Conservation (phyloP, 208 protist genomes). For the Angomonas deanei region DNA sequence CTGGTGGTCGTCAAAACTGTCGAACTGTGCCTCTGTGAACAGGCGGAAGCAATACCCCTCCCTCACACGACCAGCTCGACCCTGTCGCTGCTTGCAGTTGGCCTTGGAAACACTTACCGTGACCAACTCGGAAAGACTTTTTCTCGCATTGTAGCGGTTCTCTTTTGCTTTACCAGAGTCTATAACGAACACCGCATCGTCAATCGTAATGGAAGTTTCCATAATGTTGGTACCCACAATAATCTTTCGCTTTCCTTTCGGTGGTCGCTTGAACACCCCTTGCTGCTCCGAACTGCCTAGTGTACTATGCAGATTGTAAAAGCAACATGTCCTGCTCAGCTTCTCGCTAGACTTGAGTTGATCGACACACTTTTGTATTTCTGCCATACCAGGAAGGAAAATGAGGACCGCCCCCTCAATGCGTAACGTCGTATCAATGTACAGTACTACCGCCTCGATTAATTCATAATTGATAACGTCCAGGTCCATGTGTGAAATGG, state of each 20-base stretch:
- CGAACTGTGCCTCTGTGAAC: conserved; percentile 87
- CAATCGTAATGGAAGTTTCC: conserved; percentile 98
- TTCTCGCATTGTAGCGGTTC: conserved; percentile 86
- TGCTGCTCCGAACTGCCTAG: conserved; percentile 91
- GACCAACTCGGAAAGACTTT: conserved; percentile 78
- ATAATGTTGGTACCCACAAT: conserved; percentile 97
- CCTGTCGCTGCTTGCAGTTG: conserved; percentile 95
- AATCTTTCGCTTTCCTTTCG: conserved; percentile 90
- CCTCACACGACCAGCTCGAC: conserved; percentile 97
- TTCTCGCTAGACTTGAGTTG: conserved; percentile 52
- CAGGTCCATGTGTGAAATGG: conserved; percentile 77
- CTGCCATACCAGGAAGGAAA: conserved; percentile 85
- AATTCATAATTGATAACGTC: conserved; percentile 94
- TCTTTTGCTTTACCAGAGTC: conserved; percentile 96
- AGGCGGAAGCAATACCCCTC: conserved; percentile 94
- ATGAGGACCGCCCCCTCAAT: conserved; percentile 90
- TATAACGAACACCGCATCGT: conserved; percentile 96
- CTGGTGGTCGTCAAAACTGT: conserved; percentile 81
- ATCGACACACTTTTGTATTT: conserved; percentile 70
- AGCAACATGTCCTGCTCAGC: conserved; percentile 41
- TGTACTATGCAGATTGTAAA: conserved; percentile 93
- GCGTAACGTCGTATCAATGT: conserved; percentile 70
- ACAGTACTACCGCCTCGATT: conserved; percentile 83
- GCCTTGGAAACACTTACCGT: conserved; percentile 93
- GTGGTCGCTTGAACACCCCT: conserved; percentile 86